A percentile compares a stretch with the other conserved stretches of the same genome.
phyloP scores from a whole-genome alignment of 1,139 yeast species.

The Lodderomyces theae region DNA sequence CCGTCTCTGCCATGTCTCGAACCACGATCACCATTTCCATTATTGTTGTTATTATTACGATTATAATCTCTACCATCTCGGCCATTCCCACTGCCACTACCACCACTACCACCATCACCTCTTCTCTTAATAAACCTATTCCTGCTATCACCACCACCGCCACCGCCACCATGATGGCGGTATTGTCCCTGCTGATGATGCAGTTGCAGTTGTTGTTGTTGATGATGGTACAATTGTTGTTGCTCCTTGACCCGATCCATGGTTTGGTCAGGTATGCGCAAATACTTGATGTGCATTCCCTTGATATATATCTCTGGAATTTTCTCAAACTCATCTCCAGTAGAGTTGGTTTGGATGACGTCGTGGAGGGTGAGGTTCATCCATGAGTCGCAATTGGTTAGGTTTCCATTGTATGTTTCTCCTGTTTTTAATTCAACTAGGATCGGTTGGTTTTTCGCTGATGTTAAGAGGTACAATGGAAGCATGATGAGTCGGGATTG shows the following conservation, averaged over 20 bases:
- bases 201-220: constrained; percentile 19
- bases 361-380: constrained; percentile 87
- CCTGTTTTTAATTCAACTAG: constrained; percentile 91
- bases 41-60: constrained; percentile 5
- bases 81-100: constrained; percentile 17
- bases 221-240: constrained; percentile 8
- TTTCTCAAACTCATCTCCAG: constrained; percentile 65
- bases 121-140: constrained; percentile 1
- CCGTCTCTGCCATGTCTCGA: constrained; percentile 5
- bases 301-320: constrained; percentile 78
- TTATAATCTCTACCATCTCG: constrained; percentile 16
- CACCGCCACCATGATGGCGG: too few species aligned
- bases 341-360: constrained; percentile 70
- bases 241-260: constrained; percentile 82
- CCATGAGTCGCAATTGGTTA: constrained; percentile 89
- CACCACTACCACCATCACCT: constrained; percentile 25
- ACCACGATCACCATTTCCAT: constrained; percentile 1
- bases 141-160: constrained; percentile 14
- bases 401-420: constrained; percentile 81
- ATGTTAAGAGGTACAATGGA: constrained; percentile 85
- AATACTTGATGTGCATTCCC: constrained; percentile 66
- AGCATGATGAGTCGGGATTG: constrained; percentile 50
- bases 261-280: constrained; percentile 51
- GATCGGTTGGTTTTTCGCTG: constrained; percentile 87
- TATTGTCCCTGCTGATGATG: constrained; percentile 44